Evolutionary conservation across 306 rosid species (phyloP), one percentile per base, ranked within the genome.

Genomic region (Echinosophora koreensis): DNA sequence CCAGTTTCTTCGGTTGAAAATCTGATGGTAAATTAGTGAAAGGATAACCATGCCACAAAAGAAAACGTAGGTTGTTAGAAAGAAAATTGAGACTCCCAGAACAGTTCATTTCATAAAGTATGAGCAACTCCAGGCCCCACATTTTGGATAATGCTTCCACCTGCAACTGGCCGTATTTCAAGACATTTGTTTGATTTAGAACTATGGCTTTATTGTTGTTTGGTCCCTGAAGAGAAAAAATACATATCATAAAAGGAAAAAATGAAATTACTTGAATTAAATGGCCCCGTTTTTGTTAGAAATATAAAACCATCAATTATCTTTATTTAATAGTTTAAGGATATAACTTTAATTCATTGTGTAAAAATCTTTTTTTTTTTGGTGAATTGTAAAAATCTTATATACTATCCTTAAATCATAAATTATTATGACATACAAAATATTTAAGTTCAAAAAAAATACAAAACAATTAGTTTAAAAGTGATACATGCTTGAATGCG

Each of bases 1-100:
- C 77, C n/a, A 79, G 77, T 3, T 4, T 0, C 0, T 5, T 4
- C 0, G 72, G 65, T 3, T 60, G 9, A 39, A 79, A 70, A 0
- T 9, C 1, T 27, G 55, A 34, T 34, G 82, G 77, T 46, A 79
- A 79, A 62, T 10, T 37, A 6, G 12, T 6, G 34, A 61, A 38
- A 51, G 77, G 82, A 0, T 60, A 79, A 8, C 34, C 44, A 11
- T 49, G 42, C 77, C 82, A 78, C 5, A 15, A 0, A 78, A 78
- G 22, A 78, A 47, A 69, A 0, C 4, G 2, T 6, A 78, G 13
- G 1, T 6, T 14, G 9, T 78, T 5, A 9, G 82, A 61, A 60
- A 69, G 71, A 18, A 8, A 18, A 1, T 2, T 3, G 18, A 12
- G 79, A 0, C 0, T 38, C 14, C 46, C 38, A 14, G n/a, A 73